A percentile compares a stretch with the other conserved stretches of the same genome.
Conservation (phyloP, 169 alveolate genomes). For the Neospora caninum region DNA sequence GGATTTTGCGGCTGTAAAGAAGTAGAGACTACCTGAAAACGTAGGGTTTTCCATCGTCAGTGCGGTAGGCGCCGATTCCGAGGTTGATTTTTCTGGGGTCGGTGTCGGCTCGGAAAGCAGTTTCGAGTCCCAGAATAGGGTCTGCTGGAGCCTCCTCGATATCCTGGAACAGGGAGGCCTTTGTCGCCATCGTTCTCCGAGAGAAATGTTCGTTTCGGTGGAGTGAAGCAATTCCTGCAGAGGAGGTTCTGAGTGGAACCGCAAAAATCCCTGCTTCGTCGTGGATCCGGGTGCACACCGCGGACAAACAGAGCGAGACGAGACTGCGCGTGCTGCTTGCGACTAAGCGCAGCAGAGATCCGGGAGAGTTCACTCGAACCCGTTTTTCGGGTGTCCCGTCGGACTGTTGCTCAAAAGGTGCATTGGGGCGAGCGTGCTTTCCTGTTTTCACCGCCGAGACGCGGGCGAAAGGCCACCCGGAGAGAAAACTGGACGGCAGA, state of each 20-base stretch:
- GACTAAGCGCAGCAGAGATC: neutral
- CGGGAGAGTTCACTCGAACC: neutral
- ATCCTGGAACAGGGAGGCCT: conserved; percentile 31
- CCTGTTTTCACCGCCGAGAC: too few species aligned
- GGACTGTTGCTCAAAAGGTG: neutral
- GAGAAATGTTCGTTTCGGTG: neutral
- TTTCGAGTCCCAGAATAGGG: conserved; percentile 84
- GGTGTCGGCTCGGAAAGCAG: conserved; percentile 79
- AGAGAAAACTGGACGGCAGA: neutral
- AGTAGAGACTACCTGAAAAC: conserved; percentile 77
- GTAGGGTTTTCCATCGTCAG: conserved; percentile 84
- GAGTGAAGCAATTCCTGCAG: neutral
- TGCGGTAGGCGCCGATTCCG: conserved; percentile 91
- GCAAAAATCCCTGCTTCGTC: too few species aligned
- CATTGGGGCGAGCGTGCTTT: neutral
- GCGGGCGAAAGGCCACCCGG: too few species aligned
- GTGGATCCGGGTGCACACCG: neutral
- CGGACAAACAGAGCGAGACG: neutral
- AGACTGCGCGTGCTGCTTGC: neutral
- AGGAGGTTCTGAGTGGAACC: too few species aligned
- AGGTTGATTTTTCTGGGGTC: conserved; percentile 82
- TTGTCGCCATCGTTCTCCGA: neutral
- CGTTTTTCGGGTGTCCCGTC: neutral
- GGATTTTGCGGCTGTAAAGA: conserved; percentile 61
- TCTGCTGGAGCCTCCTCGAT: conserved; percentile 81